Evolutionary conservation across 805 yeast species (phyloP).

Genomic region (Saturnispora gosingensis): DNA sequence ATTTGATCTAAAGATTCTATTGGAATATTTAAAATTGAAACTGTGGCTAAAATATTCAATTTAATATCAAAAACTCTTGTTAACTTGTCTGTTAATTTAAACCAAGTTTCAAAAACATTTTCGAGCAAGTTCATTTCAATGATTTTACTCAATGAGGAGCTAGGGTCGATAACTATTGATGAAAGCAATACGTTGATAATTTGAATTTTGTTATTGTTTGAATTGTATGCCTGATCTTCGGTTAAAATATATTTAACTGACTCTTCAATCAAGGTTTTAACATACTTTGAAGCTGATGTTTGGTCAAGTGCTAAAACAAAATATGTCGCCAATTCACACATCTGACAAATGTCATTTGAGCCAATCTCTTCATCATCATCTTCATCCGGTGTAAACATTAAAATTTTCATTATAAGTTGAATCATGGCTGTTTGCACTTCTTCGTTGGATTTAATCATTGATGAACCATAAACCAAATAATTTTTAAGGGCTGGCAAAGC

Average conservation of each 20-base stretch:
- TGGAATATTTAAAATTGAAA: constrained; percentile 36
- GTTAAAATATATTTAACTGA: constrained; percentile 32
- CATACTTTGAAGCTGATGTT: constrained; percentile 34
- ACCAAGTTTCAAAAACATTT: constrained; percentile 59
- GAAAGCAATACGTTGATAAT: constrained; percentile 57
- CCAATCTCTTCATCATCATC: constrained; percentile 39
- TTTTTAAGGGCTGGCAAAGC: constrained; percentile 65
- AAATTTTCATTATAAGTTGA: constrained; percentile 38
- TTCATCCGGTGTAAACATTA: constrained; percentile 23
- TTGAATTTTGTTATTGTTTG: constrained; percentile 28
- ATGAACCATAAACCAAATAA: constrained; percentile 50
- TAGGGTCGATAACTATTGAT: constrained; percentile 53
- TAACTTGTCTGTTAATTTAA: constrained; percentile 42
- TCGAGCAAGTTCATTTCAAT: constrained; percentile 36
- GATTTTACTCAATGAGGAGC: constrained; percentile 41
- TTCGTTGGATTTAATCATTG: constrained; percentile 38
- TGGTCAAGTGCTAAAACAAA: constrained; percentile 48
- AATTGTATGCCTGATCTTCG: constrained; percentile 25
- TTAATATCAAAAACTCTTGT: constrained; percentile 76
- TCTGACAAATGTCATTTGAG: constrained; percentile 45
- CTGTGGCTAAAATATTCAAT: constrained; percentile 57
- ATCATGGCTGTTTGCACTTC: constrained; percentile 40
- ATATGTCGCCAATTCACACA: constrained; percentile 57
- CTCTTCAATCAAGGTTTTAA: constrained; percentile 37
- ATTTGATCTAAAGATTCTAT: constrained; percentile 14